These are phyloP conservation scores for Suhomyces coccinellae DNA, from an alignment of 1,139 yeast genomes.

Conservation along the genomic window DNA sequence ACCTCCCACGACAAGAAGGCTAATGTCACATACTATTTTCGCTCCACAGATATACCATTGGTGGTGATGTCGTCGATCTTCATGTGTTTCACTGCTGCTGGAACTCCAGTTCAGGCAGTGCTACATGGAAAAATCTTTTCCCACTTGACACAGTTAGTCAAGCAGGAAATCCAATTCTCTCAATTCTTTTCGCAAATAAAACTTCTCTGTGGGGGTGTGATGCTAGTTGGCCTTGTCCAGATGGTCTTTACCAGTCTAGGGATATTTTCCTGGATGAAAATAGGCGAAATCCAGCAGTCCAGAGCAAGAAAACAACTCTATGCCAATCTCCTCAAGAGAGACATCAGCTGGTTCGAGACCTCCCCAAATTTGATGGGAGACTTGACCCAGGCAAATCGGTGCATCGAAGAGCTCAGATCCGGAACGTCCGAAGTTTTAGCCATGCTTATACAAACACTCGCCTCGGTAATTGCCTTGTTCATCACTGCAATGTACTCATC, in stretches of 20 bases:
- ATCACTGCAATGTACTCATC: conserved; percentile 72
- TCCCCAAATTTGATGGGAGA: conserved; percentile 59
- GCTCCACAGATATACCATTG: conserved; percentile 24
- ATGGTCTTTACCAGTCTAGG: conserved; percentile 56
- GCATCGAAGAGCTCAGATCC: conserved; percentile 73
- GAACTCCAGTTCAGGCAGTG: conserved; percentile 64
- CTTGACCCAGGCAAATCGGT: conserved; percentile 64
- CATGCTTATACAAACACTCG: conserved; percentile 49
- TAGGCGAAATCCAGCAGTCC: conserved; percentile 72
- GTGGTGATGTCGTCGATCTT: conserved; percentile 24
- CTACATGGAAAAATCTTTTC: conserved; percentile 66
- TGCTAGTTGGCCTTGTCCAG: conserved; percentile 57
- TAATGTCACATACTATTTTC: conserved; percentile 29
- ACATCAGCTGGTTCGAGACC: conserved; percentile 61
- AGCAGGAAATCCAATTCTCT: conserved; percentile 26
- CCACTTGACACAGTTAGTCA: conserved; percentile 41
- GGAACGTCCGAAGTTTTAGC: conserved; percentile 73
- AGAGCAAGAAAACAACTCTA: conserved; percentile 53
- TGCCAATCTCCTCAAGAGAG: conserved; percentile 34
- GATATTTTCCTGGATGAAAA: conserved; percentile 60
- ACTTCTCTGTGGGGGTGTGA: conserved; percentile 52
- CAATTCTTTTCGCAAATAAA: conserved; percentile 47
- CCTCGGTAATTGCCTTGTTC: conserved; percentile 56
- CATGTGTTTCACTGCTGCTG: conserved; percentile 45
- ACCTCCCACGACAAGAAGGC: background rate